phyloP scores from a whole-genome alignment of 129 eudicot genomes.

The Artemisia annua region DNA sequence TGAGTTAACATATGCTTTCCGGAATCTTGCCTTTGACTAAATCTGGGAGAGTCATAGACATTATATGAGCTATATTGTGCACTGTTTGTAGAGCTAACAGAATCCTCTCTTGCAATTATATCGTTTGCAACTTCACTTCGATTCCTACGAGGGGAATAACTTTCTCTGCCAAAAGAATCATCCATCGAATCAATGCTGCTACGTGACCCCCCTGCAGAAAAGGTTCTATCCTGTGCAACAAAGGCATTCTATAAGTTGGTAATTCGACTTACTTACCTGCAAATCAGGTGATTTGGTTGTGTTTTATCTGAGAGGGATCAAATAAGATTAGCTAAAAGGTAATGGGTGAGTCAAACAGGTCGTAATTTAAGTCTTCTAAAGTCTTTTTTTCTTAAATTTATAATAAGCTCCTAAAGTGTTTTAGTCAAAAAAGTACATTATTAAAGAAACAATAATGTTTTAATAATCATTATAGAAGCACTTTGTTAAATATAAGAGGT shows the following conservation, averaged over 20 bases:
- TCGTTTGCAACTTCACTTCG: slow-evolving; percentile 31
- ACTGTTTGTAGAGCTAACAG: slow-evolving; percentile 41
- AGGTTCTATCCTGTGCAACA: slow-evolving; percentile 60
- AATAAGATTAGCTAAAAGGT: neutral
- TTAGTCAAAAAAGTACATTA: neutral
- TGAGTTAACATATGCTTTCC: slow-evolving; percentile 41
- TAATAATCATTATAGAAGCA: no score
- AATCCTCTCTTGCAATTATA: slow-evolving; percentile 50
- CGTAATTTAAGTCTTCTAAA: neutral
- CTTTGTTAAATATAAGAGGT: no score
- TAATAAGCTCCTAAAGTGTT: neutral
- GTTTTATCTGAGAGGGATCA: neutral
- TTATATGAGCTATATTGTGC: slow-evolving; percentile 45
- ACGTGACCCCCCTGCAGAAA: slow-evolving; percentile 50
- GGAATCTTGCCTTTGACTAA: slow-evolving; percentile 37
- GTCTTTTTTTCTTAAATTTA: neutral
- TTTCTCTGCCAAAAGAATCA: slow-evolving; percentile 54
- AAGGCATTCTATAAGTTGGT: slow-evolving; percentile 3
- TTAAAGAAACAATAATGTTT: neutral
- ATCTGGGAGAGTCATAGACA: slow-evolving; percentile 40
- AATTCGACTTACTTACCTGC: neutral
- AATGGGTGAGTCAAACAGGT: neutral
- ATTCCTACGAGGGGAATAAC: slow-evolving; percentile 46
- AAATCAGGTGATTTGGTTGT: neutral
- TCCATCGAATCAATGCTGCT: slow-evolving; percentile 66